phyloP scores from a whole-genome alignment of 148 eudicot species.

The Talinum fruticosum region DNA sequence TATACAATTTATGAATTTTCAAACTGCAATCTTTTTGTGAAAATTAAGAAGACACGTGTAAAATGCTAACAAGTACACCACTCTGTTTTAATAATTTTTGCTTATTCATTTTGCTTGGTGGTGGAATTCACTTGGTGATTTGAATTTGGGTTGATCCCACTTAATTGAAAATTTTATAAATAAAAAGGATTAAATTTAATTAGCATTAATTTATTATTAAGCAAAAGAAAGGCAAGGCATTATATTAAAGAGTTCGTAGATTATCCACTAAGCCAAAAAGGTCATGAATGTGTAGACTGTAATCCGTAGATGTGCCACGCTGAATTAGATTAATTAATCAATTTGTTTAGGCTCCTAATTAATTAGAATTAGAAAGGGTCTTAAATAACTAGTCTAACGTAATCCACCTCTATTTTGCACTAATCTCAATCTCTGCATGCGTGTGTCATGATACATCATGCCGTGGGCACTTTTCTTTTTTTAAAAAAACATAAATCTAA shows the following conservation, averaged over 20 bases:
- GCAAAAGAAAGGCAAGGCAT: not conserved
- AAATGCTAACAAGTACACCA: no score
- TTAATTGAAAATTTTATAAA: not conserved
- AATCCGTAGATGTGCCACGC: not conserved
- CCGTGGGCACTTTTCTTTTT: not conserved
- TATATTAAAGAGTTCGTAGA: conserved; percentile 7
- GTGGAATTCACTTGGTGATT: not conserved
- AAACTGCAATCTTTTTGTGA: no score
- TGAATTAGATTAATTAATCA: not conserved
- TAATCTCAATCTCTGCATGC: conserved; percentile 1
- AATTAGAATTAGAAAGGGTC: not conserved
- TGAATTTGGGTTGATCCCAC: not conserved
- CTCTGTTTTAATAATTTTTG: not conserved
- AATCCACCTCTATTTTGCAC: conserved; percentile 17
- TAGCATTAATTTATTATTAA: not conserved
- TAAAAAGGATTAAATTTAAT: no score
- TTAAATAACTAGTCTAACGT: not conserved
- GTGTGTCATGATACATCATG: not conserved
- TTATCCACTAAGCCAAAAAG: not conserved
- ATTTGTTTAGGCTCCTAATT: not conserved
- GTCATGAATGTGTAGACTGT: not conserved
- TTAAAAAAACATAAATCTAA: no score
- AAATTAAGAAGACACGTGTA: no score
- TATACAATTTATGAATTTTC: no score
- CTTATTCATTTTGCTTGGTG: not conserved